Percentiles rank a stretch among this genome's conserved stretches.
These are phyloP conservation scores for Plasmodium reichenowi DNA, from an alignment of 169 alveolate species.

Conservation along the genomic window DNA sequence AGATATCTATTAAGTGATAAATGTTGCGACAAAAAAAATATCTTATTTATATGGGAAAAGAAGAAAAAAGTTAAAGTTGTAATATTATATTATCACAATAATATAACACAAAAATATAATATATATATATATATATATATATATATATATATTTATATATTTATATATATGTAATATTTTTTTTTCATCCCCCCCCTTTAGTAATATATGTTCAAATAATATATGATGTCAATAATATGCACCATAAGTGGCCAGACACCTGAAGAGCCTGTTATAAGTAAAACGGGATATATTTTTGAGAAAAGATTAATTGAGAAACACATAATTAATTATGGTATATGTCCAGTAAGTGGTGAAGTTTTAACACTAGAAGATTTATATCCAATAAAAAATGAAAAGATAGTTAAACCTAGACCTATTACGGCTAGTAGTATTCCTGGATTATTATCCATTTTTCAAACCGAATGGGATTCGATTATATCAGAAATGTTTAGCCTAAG, in stretches of 20 bases:
- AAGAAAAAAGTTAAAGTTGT: too few relatives aligned
- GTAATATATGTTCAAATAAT: background rate
- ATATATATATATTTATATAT: background rate
- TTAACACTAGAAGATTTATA: conserved; percentile 84
- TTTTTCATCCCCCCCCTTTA: background rate
- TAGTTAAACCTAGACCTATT: conserved; percentile 94
- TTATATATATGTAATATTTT: background rate
- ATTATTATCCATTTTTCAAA: conserved; percentile 91
- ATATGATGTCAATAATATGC: conserved; percentile 86
- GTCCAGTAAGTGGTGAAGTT: conserved; percentile 89
- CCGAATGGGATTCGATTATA: conserved; percentile 97
- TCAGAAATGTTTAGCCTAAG: conserved; percentile 94
- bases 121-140: background rate
- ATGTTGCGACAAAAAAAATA: too few relatives aligned
- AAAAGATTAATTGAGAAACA: conserved; percentile 88
- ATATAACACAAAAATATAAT: too few relatives aligned
- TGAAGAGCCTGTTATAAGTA: conserved; percentile 89
- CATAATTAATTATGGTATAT: conserved; percentile 82
- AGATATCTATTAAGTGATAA: too few relatives aligned
- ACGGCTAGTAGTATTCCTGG: conserved; percentile 95
- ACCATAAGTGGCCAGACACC: conserved; percentile 91
- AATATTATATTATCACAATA: too few relatives aligned
- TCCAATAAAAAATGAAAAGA: conserved; percentile 82
- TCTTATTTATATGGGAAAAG: too few relatives aligned
- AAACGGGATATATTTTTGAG: conserved; percentile 90